phyloP scores from a whole-genome alignment of 805 yeast species.

The Candida patagonica region DNA sequence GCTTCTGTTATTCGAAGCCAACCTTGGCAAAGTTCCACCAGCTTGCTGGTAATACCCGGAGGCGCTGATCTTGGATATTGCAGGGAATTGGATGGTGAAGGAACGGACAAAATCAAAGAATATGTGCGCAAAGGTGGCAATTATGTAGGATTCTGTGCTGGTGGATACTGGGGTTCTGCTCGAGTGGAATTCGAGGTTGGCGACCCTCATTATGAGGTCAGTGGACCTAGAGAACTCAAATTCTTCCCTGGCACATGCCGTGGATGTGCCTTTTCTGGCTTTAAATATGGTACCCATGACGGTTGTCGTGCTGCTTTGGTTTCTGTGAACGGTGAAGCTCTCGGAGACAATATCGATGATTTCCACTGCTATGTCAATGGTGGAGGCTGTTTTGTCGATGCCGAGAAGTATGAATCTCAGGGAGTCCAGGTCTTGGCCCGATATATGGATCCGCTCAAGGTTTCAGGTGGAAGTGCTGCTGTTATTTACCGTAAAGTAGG shows the following conservation, averaged over 20 bases:
- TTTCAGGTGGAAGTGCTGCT: slow-evolving; percentile 52
- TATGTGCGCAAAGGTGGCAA: slow-evolving; percentile 74
- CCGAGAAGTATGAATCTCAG: slow-evolving; percentile 36
- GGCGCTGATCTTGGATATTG: slow-evolving; percentile 94
- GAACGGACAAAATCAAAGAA: slow-evolving; percentile 49
- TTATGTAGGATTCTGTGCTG: slow-evolving; percentile 88
- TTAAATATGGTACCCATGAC: slow-evolving; percentile 60
- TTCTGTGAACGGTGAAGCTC: slow-evolving; percentile 25
- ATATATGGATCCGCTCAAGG: slow-evolving; percentile 49
- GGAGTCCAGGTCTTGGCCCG: slow-evolving; percentile 64
- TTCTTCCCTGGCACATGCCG: slow-evolving; percentile 77
- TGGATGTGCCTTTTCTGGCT: slow-evolving; percentile 79
- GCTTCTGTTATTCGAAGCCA: slow-evolving; percentile 57
- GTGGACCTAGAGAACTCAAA: slow-evolving; percentile 73
- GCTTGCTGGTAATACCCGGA: slow-evolving; percentile 83
- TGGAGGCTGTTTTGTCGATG: slow-evolving; percentile 78
- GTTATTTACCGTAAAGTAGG: slow-evolving; percentile 61
- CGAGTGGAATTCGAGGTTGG: slow-evolving; percentile 82
- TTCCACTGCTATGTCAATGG: slow-evolving; percentile 64
- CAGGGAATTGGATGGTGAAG: slow-evolving; percentile 57
- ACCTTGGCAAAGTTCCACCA: slow-evolving; percentile 81
- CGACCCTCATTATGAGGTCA: slow-evolving; percentile 59
- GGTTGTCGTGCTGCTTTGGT: slow-evolving; percentile 62
- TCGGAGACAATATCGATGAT: slow-evolving; percentile 8
- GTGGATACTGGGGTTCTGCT: slow-evolving; percentile 75